phyloP scores from a whole-genome alignment of 306 rosid species.

The Cucurbita maxima region DNA sequence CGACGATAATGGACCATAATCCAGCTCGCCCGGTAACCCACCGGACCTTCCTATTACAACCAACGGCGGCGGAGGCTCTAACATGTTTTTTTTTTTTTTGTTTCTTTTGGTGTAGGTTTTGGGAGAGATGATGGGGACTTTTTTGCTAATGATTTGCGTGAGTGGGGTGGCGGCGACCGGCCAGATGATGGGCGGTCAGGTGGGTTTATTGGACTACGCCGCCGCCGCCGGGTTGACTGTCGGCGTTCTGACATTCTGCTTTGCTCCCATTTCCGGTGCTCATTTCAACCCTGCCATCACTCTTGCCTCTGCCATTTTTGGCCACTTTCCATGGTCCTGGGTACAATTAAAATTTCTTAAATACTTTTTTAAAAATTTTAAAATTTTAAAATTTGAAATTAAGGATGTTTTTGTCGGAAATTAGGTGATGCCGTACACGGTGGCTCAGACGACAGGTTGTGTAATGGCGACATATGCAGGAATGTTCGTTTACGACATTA shows the following conservation, averaged over 20 bases:
- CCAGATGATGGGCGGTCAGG: slow-evolving; percentile 24
- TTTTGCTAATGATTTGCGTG: slow-evolving; percentile 58
- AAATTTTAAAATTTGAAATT: no score
- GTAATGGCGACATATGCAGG: slow-evolving; percentile 49
- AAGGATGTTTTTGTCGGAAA: no score
- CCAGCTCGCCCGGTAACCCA: not conserved
- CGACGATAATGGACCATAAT: not conserved
- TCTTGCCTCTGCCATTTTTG: slow-evolving; percentile 65
- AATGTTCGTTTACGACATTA: slow-evolving; percentile 36
- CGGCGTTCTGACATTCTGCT: slow-evolving; percentile 48
- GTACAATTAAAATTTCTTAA: slow-evolving; percentile 8
- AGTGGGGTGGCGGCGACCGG: slow-evolving; percentile 57
- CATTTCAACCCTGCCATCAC: slow-evolving; percentile 87
- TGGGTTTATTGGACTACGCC: slow-evolving; percentile 67
- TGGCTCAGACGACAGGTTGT: slow-evolving; percentile 61
- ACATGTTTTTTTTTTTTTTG: not conserved
- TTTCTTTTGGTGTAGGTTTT: slow-evolving; percentile 27
- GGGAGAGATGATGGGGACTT: slow-evolving; percentile 74
- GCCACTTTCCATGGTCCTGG: slow-evolving; percentile 67
- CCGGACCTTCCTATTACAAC: not conserved
- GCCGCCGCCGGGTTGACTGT: slow-evolving; percentile 76
- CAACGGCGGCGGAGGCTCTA: not conserved
- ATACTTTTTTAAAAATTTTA: no score
- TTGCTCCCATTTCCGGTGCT: slow-evolving; percentile 65
- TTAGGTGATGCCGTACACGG: slow-evolving; percentile 44